A percentile compares a stretch with the other conserved stretches of the same genome.
These are phyloP conservation scores for Haplosporangium gracile DNA, from an alignment of 192 early-diverging fungal species.

Conservation along the genomic window DNA sequence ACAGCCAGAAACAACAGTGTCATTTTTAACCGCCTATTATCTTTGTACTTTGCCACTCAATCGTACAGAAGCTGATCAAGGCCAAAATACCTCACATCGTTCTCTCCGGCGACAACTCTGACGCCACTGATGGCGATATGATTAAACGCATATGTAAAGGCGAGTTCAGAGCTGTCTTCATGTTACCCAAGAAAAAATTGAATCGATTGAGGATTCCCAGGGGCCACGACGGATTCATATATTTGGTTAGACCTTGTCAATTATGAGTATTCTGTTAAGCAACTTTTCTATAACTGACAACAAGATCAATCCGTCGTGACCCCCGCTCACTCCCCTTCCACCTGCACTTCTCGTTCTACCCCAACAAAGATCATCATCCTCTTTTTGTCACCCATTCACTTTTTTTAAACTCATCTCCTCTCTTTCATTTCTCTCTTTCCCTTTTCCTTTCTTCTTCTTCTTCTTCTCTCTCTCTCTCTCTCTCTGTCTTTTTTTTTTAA, in stretches of 20 bases:
- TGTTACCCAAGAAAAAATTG: slow-evolving; percentile 23
- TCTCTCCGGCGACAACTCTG: slow-evolving; percentile 17
- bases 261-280: too few relatives aligned
- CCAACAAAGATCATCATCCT: neutral
- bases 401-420: neutral
- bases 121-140: neutral
- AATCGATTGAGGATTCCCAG: too few relatives aligned
- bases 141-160: neutral
- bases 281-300: too few relatives aligned
- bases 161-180: slow-evolving; percentile 31
- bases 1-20: neutral
- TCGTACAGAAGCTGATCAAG: slow-evolving; percentile 13
- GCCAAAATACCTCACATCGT: slow-evolving; percentile 19
- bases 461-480: neutral
- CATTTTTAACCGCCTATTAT: neutral
- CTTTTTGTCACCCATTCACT: neutral
- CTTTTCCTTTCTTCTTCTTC: neutral
- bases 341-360: neutral
- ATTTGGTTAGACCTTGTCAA: too few relatives aligned
- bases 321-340: neutral
- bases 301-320: too few relatives aligned
- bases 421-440: neutral
- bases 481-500: neutral
- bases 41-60: slow-evolving; percentile 8
- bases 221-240: too few relatives aligned